Percentiles rank a stretch among this genome's conserved stretches.
These are phyloP conservation scores for Panicum hallii DNA, from an alignment of 202 grass and related monocot species.

Conservation along the genomic window DNA sequence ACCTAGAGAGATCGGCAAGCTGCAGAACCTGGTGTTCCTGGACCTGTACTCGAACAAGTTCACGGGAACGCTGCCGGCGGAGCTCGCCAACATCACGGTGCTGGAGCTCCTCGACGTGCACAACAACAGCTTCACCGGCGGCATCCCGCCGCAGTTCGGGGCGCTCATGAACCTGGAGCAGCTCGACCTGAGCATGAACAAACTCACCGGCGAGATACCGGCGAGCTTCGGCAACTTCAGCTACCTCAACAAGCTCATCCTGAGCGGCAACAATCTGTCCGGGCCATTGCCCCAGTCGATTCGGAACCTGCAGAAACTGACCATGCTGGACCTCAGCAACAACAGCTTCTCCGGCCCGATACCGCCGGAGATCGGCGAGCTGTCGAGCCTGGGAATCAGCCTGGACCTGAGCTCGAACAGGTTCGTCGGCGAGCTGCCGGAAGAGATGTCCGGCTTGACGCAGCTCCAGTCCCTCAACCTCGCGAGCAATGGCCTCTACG, in stretches of 20 bases:
- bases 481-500: slow-evolving; percentile 70
- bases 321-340: slow-evolving; percentile 78
- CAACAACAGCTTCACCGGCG: slow-evolving; percentile 74
- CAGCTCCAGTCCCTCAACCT: slow-evolving; percentile 90
- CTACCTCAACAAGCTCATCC: slow-evolving; percentile 97
- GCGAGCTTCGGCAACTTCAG: slow-evolving; percentile 92
- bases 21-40: slow-evolving; percentile 95
- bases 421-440: slow-evolving; percentile 76
- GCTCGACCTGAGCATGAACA: slow-evolving; percentile 91
- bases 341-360: slow-evolving; percentile 75
- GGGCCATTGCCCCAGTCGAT: slow-evolving; percentile 76
- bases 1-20: slow-evolving; percentile 73
- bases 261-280: slow-evolving; percentile 69
- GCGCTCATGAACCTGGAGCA: slow-evolving; percentile 94
- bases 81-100: slow-evolving; percentile 85
- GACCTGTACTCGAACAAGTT: slow-evolving; percentile 90
- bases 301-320: slow-evolving; percentile 87
- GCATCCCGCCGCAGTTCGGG: slow-evolving; percentile 65
- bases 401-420: slow-evolving; percentile 82
- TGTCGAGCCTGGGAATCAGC: slow-evolving; percentile 87
- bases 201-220: slow-evolving; percentile 72
- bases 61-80: slow-evolving; percentile 58
- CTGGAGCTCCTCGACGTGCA: slow-evolving; percentile 91
- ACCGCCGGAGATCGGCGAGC: slow-evolving; percentile 64
- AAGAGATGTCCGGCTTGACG: slow-evolving; percentile 75